Percentiles rank a stretch among this genome's conserved stretches.
Conservation (phyloP, 352 stramenopile species). For the Phytopythium sindhum region DNA sequence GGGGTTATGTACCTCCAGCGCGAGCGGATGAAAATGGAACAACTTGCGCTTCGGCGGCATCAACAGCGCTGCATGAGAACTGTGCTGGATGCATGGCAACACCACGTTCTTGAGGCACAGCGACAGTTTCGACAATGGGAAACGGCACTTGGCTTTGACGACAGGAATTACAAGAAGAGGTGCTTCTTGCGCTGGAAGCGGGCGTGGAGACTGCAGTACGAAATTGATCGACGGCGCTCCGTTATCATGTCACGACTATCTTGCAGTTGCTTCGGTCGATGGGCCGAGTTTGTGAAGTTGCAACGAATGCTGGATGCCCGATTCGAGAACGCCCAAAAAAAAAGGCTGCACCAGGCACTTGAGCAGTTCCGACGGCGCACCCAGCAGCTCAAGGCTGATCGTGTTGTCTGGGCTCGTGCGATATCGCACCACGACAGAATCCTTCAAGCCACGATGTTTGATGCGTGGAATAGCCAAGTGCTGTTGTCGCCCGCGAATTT, state of each 20-base stretch:
- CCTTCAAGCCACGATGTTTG: not conserved
- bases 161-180: not conserved
- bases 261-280: not conserved
- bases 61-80: not conserved
- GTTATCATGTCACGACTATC: not conserved
- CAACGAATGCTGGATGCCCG: not conserved
- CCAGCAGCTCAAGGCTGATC: not conserved
- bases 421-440: not conserved
- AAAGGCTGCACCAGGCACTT: not conserved
- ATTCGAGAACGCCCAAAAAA: not conserved
- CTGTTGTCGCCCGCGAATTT: not conserved
- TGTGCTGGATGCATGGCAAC: not conserved
- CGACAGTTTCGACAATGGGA: not conserved
- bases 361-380: not conserved
- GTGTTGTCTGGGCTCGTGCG: not conserved
- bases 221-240: not conserved
- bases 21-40: not conserved
- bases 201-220: not conserved
- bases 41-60: not conserved
- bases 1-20: not conserved
- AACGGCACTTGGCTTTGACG: not conserved
- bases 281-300: not conserved
- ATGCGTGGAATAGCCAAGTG: not conserved
- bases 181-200: not conserved
- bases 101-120: not conserved